Evolutionary conservation across 805 yeast species (phyloP).

Genomic region (fission yeast (Schizosaccharomyces pombe)): DNA sequence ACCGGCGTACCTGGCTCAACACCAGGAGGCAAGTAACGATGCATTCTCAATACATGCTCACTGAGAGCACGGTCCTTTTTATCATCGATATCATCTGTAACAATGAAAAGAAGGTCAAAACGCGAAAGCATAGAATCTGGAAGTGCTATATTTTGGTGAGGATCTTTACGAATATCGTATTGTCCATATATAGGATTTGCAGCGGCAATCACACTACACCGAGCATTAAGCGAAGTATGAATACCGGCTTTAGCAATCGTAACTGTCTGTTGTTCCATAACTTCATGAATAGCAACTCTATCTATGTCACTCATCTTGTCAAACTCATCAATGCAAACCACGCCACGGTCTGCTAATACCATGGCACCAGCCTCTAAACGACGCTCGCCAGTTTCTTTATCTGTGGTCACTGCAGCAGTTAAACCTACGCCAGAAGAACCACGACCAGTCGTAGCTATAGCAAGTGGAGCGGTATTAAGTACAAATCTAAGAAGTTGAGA

Average conservation of each 20-base stretch:
- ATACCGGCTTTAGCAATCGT: constrained; percentile 96
- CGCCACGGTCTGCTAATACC: constrained; percentile 93
- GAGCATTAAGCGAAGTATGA: constrained; percentile 84
- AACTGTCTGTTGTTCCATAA: constrained; percentile 97
- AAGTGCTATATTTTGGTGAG: constrained; percentile 84
- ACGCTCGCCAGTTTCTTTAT: constrained; percentile 90
- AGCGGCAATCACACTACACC: constrained; percentile 92
- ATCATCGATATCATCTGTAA: constrained; percentile 82
- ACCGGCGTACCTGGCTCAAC: constrained; percentile 82
- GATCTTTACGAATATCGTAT: constrained; percentile 84
- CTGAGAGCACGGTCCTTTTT: constrained; percentile 64
- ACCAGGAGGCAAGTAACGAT: constrained; percentile 70
- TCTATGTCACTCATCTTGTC: constrained; percentile 95
- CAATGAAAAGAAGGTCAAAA: constrained; percentile 84
- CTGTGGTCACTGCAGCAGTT: constrained; percentile 93
- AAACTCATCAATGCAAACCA: constrained; percentile 95
- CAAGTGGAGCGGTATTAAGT: constrained; percentile 78
- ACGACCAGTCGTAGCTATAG: constrained; percentile 94
- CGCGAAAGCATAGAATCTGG: constrained; percentile 93
- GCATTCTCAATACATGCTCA: constrained; percentile 87
- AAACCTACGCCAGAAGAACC: constrained; percentile 99
- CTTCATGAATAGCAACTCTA: constrained; percentile 96
- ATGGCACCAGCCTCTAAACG: constrained; percentile 96
- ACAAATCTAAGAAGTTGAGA: constrained; percentile 89
- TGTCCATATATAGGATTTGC: constrained; percentile 96